Conservation (phyloP, 2,329 filamentous ascomycete genomes). For the Herpotrichia juniperi region DNA sequence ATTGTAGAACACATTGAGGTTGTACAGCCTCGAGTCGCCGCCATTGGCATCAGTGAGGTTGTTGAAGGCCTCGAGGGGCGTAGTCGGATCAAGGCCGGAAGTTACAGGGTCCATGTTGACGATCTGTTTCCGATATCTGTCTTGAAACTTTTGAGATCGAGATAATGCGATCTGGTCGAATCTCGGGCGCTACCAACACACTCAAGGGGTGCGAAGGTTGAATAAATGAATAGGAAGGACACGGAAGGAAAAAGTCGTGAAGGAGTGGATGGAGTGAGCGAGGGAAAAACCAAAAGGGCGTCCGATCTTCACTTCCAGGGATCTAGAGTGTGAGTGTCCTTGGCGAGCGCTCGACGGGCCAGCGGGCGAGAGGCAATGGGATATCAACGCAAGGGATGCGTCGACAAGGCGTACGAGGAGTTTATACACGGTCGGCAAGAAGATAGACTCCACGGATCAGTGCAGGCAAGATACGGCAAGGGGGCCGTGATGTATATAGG, state of each 20-base stretch:
- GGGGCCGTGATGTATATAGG: constrained; percentile 16
- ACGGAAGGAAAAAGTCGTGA: constrained; percentile 10
- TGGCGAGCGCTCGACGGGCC: constrained; percentile 17
- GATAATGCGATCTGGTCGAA: background rate
- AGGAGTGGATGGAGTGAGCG: constrained; percentile 29
- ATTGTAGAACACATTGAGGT: constrained; percentile 87
- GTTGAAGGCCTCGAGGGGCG: constrained; percentile 42
- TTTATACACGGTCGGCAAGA: constrained; percentile 16
- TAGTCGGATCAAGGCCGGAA: constrained; percentile 35
- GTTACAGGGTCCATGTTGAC: constrained; percentile 35
- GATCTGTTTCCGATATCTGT: constrained; percentile 9
- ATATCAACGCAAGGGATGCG: constrained; percentile 13
- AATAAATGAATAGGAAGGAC: background rate
- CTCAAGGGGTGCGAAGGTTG: background rate
- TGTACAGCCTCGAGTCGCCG: constrained; percentile 68
- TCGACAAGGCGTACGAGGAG: constrained; percentile 3
- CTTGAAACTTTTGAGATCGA: background rate
- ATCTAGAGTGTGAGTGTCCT: constrained; percentile 25
- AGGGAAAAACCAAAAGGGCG: constrained; percentile 19
- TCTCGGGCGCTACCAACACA: background rate
- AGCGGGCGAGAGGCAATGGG: constrained; percentile 1
- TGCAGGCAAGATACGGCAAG: constrained; percentile 13
- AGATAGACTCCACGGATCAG: background rate
- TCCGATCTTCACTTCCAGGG: constrained; percentile 25
- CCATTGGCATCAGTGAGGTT: constrained; percentile 70